Base-by-base conservation (phyloP, 352 stramenopile genomes). In the Pythium rhizo-oryzae region DNA sequence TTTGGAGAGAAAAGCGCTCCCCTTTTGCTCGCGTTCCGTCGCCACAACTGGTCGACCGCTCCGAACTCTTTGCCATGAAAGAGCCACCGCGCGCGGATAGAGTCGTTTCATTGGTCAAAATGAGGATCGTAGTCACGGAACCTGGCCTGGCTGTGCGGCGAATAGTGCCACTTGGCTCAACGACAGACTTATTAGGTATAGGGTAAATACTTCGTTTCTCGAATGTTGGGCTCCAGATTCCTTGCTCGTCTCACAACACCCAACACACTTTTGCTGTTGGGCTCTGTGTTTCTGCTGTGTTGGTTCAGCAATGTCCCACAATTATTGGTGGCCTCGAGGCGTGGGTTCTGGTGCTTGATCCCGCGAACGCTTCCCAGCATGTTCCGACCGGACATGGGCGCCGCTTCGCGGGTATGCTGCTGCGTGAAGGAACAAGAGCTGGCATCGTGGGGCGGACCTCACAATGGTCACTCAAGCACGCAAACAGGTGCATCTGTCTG, bases 21-120 rank as follows among this genome's bases (percentile, higher is more conserved):
- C 41, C 35, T 41, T 47, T 43, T 4, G 37, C 37, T 43, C 37
- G 15, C 44, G 44, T 43, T 62, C 41, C 13, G n/a, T 37, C 23
- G 24, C 6, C 35, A 62, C 63, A 64, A 64, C 41, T 35, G 54
- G 63, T 49, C 63, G 55, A 70, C 47, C 33, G 49, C 8, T 70
- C 63, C 63, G 63, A 64, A 70, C 63, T 59, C 63, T 60, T 64
- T 59, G 19, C 13, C 63, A 70, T 35, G 46, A 37, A 70, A 25
- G 15, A 53, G 55, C 35, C 54, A 58, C 21, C 24, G 18, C 5
- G 25, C 23, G 19, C 2, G n/a, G 37, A 43, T 50, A 9, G 18
- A 25, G 24, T 1, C 9, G 18, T 19, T 3, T 70, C 54, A 64
- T 70, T 70, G 63, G 63, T 25, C 0, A 11, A 64, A 63, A 65